Conservation (phyloP, 805 yeast genomes). For the Vanderwaltozyma yarrowii region DNA sequence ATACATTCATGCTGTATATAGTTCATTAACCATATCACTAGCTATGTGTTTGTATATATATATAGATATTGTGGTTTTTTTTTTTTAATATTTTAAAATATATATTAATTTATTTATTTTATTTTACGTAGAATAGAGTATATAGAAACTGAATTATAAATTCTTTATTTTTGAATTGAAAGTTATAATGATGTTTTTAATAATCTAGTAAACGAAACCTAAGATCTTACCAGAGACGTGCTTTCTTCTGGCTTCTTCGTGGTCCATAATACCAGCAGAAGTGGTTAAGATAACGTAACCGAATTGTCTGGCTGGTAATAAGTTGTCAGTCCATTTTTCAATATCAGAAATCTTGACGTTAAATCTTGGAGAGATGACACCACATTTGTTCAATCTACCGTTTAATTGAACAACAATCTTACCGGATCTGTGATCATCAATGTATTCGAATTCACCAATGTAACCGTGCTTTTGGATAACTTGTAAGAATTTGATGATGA, state of each 20-base stretch:
- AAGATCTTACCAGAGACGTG: conserved; percentile 98
- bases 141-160: too few species aligned
- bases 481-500: conserved; percentile 89
- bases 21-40: too few species aligned
- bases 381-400: conserved; percentile 98
- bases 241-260: conserved; percentile 99
- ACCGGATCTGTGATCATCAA: conserved; percentile 98
- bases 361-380: conserved; percentile 98
- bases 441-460: conserved; percentile 97
- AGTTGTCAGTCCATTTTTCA: conserved; percentile 98
- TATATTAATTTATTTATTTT: conserved; percentile 1
- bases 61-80: too few species aligned
- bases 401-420: conserved; percentile 92
- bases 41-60: too few species aligned
- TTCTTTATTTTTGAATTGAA: neutral
- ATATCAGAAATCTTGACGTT: conserved; percentile 91
- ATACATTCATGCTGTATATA: too few species aligned
- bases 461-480: conserved; percentile 98
- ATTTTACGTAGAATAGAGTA: neutral
- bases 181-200: conserved; percentile 32
- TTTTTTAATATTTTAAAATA: too few species aligned
- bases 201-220: conserved; percentile 98
- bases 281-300: conserved; percentile 97
- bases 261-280: conserved; percentile 99
- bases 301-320: conserved; percentile 98